Conservation (phyloP, 805 yeast species). For the Suhomyces sp. region DNA sequence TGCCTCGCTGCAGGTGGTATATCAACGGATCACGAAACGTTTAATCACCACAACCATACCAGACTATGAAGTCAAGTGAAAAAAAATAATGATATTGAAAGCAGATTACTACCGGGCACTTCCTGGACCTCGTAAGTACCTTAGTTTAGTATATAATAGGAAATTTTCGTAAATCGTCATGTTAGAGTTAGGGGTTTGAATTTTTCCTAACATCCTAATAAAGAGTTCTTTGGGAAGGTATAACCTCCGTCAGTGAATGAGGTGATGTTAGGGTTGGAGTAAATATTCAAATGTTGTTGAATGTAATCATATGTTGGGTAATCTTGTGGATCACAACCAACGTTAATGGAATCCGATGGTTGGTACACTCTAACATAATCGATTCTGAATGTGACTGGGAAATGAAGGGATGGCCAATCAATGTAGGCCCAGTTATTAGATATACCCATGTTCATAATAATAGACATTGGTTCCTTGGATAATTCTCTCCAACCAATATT, state of each 20-base stretch:
- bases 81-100: no score
- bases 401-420: slow-evolving; percentile 77
- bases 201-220: slow-evolving; percentile 18
- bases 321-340: slow-evolving; percentile 85
- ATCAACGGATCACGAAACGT: no score
- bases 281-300: slow-evolving; percentile 64
- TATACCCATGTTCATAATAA: slow-evolving; percentile 83
- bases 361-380: slow-evolving; percentile 92
- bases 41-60: no score
- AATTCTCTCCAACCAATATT: slow-evolving; percentile 81
- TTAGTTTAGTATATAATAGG: no score
- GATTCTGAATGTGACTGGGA: slow-evolving; percentile 75
- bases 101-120: no score
- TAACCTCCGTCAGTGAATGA: slow-evolving; percentile 76
- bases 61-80: no score
- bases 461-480: slow-evolving; percentile 91
- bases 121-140: no score
- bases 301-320: slow-evolving; percentile 88
- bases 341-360: slow-evolving; percentile 56
- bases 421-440: slow-evolving; percentile 93
- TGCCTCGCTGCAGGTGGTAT: no score
- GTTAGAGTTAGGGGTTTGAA: no score
- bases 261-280: slow-evolving; percentile 67
- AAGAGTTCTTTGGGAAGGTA: slow-evolving; percentile 37
- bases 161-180: slow-evolving; percentile 5